phyloP scores from a whole-genome alignment of 2,329 filamentous ascomycete genomes.

The Arthroderma sp. region DNA sequence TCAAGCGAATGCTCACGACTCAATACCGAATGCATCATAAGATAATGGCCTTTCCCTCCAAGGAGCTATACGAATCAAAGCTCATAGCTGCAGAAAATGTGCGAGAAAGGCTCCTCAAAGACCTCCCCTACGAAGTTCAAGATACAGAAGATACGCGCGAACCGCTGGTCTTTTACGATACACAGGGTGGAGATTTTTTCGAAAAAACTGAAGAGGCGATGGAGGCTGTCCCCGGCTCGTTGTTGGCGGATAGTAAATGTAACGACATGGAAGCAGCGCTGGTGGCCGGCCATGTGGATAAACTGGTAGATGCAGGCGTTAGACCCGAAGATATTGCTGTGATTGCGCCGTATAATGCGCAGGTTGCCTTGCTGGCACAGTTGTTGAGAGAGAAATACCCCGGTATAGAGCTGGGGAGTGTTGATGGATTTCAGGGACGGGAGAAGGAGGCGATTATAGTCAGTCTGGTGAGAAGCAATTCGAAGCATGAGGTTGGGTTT shows the following conservation, averaged over 20 bases:
- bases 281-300: slow-evolving; percentile 62
- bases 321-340: slow-evolving; percentile 76
- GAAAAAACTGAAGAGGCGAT: slow-evolving; percentile 69
- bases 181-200: slow-evolving; percentile 82
- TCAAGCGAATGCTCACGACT: slow-evolving; percentile 91
- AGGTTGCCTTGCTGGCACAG: slow-evolving; percentile 63
- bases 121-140: slow-evolving; percentile 62
- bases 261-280: slow-evolving; percentile 82
- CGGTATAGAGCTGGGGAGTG: slow-evolving; percentile 84
- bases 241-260: slow-evolving; percentile 66
- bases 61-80: slow-evolving; percentile 70
- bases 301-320: slow-evolving; percentile 67
- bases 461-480: slow-evolving; percentile 85
- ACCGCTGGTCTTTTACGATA: slow-evolving; percentile 87
- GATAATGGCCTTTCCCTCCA: slow-evolving; percentile 90
- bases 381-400: slow-evolving; percentile 69
- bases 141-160: slow-evolving; percentile 78
- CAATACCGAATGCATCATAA: slow-evolving; percentile 97
- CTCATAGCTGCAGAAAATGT: slow-evolving; percentile 72
- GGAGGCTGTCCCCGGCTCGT: slow-evolving; percentile 33
- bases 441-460: slow-evolving; percentile 95
- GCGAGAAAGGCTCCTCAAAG: slow-evolving; percentile 58
- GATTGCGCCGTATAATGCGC: slow-evolving; percentile 92
- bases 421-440: slow-evolving; percentile 92
- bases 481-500: slow-evolving; percentile 79